Evolutionary conservation across 345 rosid species (phyloP).

Genomic region (Populus tremula): DNA sequence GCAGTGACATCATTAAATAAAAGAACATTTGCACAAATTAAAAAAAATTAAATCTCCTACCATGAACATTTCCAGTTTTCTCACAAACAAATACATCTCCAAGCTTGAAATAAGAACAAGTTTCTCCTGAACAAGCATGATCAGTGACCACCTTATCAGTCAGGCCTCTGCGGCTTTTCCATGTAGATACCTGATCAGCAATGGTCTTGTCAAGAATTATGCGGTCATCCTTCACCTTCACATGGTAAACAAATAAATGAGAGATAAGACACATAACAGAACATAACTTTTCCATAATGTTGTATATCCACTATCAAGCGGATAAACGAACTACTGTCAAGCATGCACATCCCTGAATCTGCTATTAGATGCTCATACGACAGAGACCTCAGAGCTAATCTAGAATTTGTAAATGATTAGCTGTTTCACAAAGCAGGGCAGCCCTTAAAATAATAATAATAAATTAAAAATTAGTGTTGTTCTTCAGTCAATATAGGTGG

Average conservation of each 20-base stretch:
- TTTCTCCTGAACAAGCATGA: constrained; percentile 79
- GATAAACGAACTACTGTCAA: neutral
- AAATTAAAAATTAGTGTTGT: no score
- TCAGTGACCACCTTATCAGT: constrained; percentile 49
- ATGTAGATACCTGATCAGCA: constrained; percentile 67
- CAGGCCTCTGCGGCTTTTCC: constrained; percentile 78
- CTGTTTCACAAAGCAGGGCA: neutral
- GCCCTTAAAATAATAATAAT: neutral
- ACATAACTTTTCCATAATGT: neutral
- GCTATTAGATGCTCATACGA: neutral
- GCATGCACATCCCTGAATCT: neutral
- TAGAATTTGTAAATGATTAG: neutral
- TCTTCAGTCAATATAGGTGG: no score
- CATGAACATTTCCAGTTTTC: constrained; percentile 89
- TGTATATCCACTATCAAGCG: neutral
- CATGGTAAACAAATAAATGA: constrained; percentile 6
- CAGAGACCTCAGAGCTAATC: neutral
- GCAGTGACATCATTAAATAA: neutral
- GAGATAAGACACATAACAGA: neutral
- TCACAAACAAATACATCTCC: constrained; percentile 89
- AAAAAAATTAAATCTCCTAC: constrained; percentile 31
- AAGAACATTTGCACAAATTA: neutral
- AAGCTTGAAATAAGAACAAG: constrained; percentile 74
- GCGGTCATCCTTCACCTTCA: constrained; percentile 76
- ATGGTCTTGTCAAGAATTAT: constrained; percentile 84